Conservation (phyloP, 352 stramenopile genomes). For the Phytophthora megakarya region DNA sequence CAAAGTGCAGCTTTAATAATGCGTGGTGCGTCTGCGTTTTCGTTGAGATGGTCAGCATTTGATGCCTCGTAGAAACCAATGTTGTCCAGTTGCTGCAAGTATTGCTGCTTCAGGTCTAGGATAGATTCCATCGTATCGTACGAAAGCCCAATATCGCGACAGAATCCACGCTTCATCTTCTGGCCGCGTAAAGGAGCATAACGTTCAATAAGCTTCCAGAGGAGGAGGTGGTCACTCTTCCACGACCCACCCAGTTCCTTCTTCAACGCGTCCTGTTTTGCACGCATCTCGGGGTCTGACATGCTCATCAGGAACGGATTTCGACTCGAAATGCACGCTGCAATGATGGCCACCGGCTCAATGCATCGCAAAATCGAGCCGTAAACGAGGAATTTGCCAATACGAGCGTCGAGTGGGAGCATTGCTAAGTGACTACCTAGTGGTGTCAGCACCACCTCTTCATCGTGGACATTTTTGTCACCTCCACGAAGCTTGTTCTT, state of each 20-base stretch:
- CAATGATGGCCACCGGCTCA: constrained; percentile 83
- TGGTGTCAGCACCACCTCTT: constrained; percentile 89
- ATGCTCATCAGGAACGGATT: constrained; percentile 80
- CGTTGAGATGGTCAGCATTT: constrained; percentile 52
- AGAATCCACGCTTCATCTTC: constrained; percentile 67
- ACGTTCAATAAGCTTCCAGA: constrained; percentile 82
- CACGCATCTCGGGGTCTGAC: constrained; percentile 60
- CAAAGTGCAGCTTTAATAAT: constrained; percentile 91
- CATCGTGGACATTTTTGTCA: constrained; percentile 30
- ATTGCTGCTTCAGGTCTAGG: constrained; percentile 90
- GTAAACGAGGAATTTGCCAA: constrained; percentile 89
- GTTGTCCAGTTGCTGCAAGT: constrained; percentile 73
- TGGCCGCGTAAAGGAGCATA: constrained; percentile 56
- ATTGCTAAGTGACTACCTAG: constrained; percentile 90
- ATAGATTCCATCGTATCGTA: constrained; percentile 93
- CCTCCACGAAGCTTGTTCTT: constrained; percentile 16
- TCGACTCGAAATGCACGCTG: constrained; percentile 79
- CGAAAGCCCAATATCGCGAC: constrained; percentile 72
- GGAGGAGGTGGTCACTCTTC: constrained; percentile 82
- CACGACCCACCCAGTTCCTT: constrained; percentile 61
- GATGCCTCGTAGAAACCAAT: constrained; percentile 79
- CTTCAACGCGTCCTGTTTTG: constrained; percentile 67
- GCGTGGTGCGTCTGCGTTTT: constrained; percentile 78
- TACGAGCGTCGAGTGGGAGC: constrained; percentile 83
- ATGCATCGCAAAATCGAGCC: constrained; percentile 88